These are phyloP conservation scores for Ceratocystis alfenasii DNA, from an alignment of 2,329 filamentous ascomycete genomes.

Conservation along the genomic window DNA sequence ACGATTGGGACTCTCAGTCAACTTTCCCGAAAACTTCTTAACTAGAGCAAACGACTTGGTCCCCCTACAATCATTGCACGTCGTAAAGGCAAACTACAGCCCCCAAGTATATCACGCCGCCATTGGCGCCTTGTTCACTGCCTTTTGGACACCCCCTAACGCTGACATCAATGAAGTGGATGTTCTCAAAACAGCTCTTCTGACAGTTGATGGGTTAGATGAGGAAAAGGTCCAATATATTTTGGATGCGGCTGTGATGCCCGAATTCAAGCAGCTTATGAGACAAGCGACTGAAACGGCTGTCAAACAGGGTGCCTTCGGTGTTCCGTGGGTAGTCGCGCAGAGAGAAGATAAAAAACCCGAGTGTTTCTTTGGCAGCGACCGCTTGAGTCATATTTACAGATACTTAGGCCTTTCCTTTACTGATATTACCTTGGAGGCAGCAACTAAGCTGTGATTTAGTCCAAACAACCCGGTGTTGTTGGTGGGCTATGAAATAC, in stretches of 20 bases:
- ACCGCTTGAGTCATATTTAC: conserved; percentile 60
- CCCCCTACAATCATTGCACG: conserved; percentile 54
- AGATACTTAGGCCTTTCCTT: conserved; percentile 51
- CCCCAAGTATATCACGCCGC: conserved; percentile 39
- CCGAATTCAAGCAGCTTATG: conserved; percentile 37
- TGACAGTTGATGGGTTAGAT: conserved; percentile 29
- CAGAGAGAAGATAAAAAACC: conserved; percentile 38
- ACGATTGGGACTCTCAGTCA: conserved; percentile 30
- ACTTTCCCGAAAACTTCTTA: conserved; percentile 36
- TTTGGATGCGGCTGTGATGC: conserved; percentile 38
- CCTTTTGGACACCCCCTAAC: conserved; percentile 50
- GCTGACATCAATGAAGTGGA: conserved; percentile 47
- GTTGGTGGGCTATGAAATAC: not conserved
- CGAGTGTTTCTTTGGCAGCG: conserved; percentile 61
- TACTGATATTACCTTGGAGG: conserved; percentile 40
- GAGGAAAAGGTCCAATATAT: conserved; percentile 42
- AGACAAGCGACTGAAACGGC: conserved; percentile 48
- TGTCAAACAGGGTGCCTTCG: conserved; percentile 57
- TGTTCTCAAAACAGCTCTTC: conserved; percentile 33
- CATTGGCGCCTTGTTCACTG: conserved; percentile 44
- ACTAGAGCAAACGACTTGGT: conserved; percentile 35
- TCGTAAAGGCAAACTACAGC: conserved; percentile 49
- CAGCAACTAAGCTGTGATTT: conserved; percentile 22
- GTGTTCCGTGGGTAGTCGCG: conserved; percentile 65
- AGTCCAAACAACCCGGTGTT: not conserved